Evolutionary conservation across 2,329 filamentous ascomycete genomes (phyloP).

Genomic region (Fusarium illudens): DNA sequence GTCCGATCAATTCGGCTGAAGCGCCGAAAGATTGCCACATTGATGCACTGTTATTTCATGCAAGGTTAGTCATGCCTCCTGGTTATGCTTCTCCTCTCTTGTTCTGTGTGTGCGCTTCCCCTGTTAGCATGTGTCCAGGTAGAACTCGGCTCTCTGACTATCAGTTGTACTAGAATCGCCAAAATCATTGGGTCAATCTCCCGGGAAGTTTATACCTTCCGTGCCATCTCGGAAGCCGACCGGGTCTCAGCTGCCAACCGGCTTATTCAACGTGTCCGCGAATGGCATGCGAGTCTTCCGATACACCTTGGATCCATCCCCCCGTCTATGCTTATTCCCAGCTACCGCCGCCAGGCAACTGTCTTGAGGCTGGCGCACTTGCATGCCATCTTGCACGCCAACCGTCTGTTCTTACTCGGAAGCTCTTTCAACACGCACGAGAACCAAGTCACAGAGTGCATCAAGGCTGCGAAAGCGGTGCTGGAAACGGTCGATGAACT

Average conservation of each 20-base stretch:
- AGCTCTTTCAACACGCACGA: conserved; percentile 4
- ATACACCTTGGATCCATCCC: conserved; percentile 54
- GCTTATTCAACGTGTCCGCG: conserved; percentile 49
- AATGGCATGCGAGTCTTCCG: conserved; percentile 53
- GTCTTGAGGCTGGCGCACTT: conserved; percentile 63
- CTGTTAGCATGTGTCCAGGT: no score
- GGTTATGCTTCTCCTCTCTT: no score
- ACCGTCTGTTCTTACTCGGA: conserved; percentile 60
- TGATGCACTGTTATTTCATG: conserved; percentile 57
- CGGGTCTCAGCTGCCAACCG: conserved; percentile 50
- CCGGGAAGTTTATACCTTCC: conserved; percentile 51
- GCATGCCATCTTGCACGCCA: conserved; percentile 65
- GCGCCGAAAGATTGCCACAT: conserved; percentile 56
- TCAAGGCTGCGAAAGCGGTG: conserved; percentile 45
- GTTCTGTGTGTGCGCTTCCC: no score
- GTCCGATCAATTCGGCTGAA: conserved; percentile 45
- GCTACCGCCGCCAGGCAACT: conserved; percentile 58
- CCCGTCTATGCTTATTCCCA: conserved; percentile 56
- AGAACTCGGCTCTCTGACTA: background rate
- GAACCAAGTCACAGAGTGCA: conserved; percentile 52
- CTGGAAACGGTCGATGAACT: conserved; percentile 55
- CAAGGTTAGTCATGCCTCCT: conserved; percentile 40
- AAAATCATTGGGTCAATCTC: conserved; percentile 52
- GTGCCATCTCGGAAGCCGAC: conserved; percentile 47
- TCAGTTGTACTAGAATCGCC: conserved; percentile 42